These are phyloP conservation scores for Umbelopsis ramanniana DNA, from an alignment of 192 early-diverging fungal genomes.

Conservation along the genomic window DNA sequence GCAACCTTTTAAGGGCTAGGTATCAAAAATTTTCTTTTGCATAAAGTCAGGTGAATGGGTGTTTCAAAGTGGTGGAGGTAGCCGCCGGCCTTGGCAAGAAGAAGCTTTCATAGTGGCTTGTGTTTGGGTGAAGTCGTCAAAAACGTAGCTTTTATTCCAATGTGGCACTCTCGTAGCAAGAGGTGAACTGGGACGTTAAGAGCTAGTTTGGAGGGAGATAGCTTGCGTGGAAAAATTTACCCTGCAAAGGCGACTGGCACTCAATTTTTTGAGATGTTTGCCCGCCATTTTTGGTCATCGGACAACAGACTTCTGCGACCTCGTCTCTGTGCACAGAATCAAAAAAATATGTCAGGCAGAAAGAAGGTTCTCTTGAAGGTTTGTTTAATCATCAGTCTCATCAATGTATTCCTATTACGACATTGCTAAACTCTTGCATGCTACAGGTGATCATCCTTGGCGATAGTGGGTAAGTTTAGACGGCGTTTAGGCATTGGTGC, in stretches of 20 bases:
- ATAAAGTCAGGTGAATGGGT: conserved; percentile 14
- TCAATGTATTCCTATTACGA: neutral
- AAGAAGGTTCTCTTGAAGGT: conserved; percentile 66
- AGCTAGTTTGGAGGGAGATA: no score
- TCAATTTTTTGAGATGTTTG: neutral
- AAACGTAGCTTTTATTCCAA: no score
- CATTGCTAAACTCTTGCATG: neutral
- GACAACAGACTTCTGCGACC: neutral
- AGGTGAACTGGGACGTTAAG: no score
- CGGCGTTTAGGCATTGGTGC: neutral
- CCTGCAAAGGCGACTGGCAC: neutral
- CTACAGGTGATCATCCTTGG: conserved; percentile 79
- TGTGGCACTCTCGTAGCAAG: no score
- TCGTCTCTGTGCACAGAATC: neutral
- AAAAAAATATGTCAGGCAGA: conserved; percentile 20
- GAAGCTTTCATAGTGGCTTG: no score
- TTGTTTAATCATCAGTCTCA: neutral
- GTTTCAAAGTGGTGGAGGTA: neutral
- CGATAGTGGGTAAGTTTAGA: conserved; percentile 71
- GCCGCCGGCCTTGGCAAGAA: no score
- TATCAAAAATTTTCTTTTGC: neutral
- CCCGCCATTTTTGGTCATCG: conserved; percentile 18
- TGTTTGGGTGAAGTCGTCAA: no score
- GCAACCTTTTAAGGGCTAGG: neutral
- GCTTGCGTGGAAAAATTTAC: neutral